Evolutionary conservation across 2,329 filamentous ascomycete species (phyloP).

Genomic region (Botrytis elliptica): DNA sequence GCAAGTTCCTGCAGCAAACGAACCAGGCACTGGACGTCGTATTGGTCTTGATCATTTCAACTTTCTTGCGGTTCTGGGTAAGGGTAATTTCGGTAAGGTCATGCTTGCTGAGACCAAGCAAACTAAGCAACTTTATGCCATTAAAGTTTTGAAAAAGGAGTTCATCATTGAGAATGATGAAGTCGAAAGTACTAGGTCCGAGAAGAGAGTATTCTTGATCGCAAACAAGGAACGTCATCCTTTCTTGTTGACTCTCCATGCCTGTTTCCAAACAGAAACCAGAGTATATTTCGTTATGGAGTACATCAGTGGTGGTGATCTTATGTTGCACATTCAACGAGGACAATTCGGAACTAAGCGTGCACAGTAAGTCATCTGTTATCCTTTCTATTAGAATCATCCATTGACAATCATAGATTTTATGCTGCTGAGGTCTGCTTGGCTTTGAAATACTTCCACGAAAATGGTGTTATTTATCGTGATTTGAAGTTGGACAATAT

Average conservation of each 20-base stretch:
- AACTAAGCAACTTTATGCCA: constrained; percentile 88
- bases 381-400: constrained; percentile 28
- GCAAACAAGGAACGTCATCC: constrained; percentile 97
- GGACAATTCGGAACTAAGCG: constrained; percentile 94
- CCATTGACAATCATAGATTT: constrained; percentile 56
- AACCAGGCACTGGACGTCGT: constrained; percentile 72
- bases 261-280: constrained; percentile 98
- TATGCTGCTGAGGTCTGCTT: constrained; percentile 97
- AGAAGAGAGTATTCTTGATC: constrained; percentile 95
- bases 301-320: constrained; percentile 95
- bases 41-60: constrained; percentile 99
- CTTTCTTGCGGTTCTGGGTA: constrained; percentile 95
- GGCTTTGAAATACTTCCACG: constrained; percentile 98
- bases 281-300: constrained; percentile 99
- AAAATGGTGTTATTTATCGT: constrained; percentile 97
- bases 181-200: constrained; percentile 94
- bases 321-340: constrained; percentile 98
- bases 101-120: constrained; percentile 98
- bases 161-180: constrained; percentile 99
- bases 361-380: constrained; percentile 69
- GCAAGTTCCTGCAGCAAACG: constrained; percentile 67
- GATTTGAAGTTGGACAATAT: constrained; percentile 85
- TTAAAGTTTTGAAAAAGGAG: constrained; percentile 99
- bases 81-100: constrained; percentile 99
- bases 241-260: constrained; percentile 91